phyloP scores from a whole-genome alignment of 106 monocot genomes.

The Dioscorea dumetorum region DNA sequence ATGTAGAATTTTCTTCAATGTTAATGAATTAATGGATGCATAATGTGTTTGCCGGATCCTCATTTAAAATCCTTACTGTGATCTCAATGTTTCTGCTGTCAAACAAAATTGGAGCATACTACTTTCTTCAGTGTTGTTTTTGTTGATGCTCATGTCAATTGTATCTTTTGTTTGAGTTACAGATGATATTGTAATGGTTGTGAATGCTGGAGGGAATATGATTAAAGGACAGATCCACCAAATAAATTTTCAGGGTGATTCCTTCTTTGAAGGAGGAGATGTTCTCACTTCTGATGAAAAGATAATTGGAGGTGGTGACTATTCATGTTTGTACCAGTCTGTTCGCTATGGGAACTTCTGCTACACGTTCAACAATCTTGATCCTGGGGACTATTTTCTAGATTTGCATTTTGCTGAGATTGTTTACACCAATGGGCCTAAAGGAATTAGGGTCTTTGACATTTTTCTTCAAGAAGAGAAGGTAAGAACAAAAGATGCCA shows the following conservation, averaged over 20 bases:
- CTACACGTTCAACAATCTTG: slow-evolving; percentile 54
- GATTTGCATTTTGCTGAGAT: slow-evolving; percentile 92
- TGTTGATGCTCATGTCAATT: too few relatives aligned
- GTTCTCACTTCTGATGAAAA: slow-evolving; percentile 36
- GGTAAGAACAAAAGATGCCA: slow-evolving; percentile 25
- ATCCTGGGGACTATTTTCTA: slow-evolving; percentile 52
- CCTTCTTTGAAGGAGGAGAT: slow-evolving; percentile 66
- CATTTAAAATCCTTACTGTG: too few relatives aligned
- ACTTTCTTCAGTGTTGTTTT: too few relatives aligned
- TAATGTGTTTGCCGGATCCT: too few relatives aligned
- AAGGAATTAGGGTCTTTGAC: slow-evolving; percentile 77
- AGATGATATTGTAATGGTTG: slow-evolving; percentile 55
- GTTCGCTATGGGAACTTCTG: slow-evolving; percentile 69
- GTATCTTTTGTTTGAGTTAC: neutral
- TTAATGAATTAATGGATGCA: too few relatives aligned
- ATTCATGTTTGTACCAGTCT: slow-evolving; percentile 54
- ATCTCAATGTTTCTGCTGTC: too few relatives aligned
- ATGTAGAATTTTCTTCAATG: too few relatives aligned
- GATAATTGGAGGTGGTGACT: slow-evolving; percentile 46
- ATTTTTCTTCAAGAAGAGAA: slow-evolving; percentile 73
- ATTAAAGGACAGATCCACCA: slow-evolving; percentile 15
- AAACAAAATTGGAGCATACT: too few relatives aligned
- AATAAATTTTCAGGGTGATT: slow-evolving; percentile 36
- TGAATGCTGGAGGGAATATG: slow-evolving; percentile 61
- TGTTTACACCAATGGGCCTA: slow-evolving; percentile 66